phyloP scores from a whole-genome alignment of 768 basidiomycete genomes.

The Suillus brevipes region DNA sequence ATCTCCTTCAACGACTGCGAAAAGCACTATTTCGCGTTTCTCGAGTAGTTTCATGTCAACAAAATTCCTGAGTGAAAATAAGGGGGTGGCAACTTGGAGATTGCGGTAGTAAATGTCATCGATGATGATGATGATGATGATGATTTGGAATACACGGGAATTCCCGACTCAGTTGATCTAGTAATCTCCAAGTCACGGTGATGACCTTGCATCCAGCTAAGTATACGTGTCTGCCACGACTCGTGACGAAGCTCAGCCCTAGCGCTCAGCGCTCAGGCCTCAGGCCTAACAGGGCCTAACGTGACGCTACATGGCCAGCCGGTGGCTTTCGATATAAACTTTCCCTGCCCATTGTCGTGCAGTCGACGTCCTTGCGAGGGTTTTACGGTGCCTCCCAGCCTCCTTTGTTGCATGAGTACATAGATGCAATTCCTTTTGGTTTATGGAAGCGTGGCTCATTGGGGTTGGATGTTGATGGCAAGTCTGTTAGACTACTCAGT shows the following conservation, averaged over 20 bases:
- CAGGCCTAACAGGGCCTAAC: too few species aligned
- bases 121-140: too few species aligned
- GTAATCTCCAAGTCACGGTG: too few species aligned
- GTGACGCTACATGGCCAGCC: background rate
- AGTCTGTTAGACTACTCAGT: background rate
- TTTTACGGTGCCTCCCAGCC: background rate
- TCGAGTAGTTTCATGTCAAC: background rate
- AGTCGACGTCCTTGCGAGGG: background rate
- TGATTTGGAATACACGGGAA: too few species aligned
- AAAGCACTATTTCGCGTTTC: background rate
- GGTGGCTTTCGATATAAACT: background rate
- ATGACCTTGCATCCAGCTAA: background rate
- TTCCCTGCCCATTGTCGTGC: background rate
- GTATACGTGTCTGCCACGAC: background rate
- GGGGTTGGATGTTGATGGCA: background rate
- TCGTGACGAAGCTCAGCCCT: background rate
- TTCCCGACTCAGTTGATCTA: background rate
- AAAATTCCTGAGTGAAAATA: background rate
- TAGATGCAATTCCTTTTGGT: background rate
- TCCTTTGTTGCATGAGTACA: background rate
- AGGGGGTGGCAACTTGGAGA: background rate
- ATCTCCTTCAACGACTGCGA: background rate
- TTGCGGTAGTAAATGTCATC: background rate
- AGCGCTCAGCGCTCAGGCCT: too few species aligned
- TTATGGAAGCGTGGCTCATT: background rate